A percentile compares a stretch with the other conserved stretches of the same genome.
phyloP scores from a whole-genome alignment of 176 grass and related monocot species.

The Guadua angustifolia region DNA sequence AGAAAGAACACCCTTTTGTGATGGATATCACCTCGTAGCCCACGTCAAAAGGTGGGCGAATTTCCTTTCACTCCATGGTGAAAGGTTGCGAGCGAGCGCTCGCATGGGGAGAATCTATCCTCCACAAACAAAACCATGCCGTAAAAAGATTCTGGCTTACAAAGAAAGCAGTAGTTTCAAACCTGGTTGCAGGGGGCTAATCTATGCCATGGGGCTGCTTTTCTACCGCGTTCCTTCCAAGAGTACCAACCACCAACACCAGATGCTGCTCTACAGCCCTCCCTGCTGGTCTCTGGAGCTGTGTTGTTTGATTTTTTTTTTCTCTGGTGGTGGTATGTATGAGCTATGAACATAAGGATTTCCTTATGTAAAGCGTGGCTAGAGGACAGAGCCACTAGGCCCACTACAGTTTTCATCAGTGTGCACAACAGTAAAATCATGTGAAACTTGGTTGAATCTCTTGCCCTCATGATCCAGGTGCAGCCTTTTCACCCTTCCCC shows the following conservation, averaged over 20 bases:
- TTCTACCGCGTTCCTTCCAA: background rate
- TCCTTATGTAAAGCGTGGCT: background rate
- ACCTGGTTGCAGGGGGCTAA: constrained; percentile 37
- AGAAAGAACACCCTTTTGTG: constrained; percentile 1
- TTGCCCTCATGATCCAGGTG: constrained; percentile 19
- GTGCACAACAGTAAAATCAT: constrained; percentile 47
- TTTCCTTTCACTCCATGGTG: constrained; percentile 16
- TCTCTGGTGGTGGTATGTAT: background rate
- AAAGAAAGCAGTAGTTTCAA: constrained; percentile 30
- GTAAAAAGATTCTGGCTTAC: background rate
- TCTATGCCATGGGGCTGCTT: constrained; percentile 21
- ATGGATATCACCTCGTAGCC: background rate
- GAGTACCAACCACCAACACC: background rate
- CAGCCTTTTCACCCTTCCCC: constrained; percentile 17
- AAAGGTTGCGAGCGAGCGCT: background rate
- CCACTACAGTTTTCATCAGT: constrained; percentile 32
- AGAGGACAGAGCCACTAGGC: constrained; percentile 32
- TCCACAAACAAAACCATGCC: constrained; percentile 3
- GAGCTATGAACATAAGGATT: background rate
- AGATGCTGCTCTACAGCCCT: constrained; percentile 14
- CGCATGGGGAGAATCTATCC: background rate
- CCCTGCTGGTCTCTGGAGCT: constrained; percentile 29
- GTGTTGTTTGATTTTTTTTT: constrained; percentile 26
- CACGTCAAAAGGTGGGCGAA: background rate
- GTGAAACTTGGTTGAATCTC: constrained; percentile 35